These are phyloP conservation scores for Knoxia roxburghii DNA, from an alignment of 257 asterid genomes.

Conservation along the genomic window DNA sequence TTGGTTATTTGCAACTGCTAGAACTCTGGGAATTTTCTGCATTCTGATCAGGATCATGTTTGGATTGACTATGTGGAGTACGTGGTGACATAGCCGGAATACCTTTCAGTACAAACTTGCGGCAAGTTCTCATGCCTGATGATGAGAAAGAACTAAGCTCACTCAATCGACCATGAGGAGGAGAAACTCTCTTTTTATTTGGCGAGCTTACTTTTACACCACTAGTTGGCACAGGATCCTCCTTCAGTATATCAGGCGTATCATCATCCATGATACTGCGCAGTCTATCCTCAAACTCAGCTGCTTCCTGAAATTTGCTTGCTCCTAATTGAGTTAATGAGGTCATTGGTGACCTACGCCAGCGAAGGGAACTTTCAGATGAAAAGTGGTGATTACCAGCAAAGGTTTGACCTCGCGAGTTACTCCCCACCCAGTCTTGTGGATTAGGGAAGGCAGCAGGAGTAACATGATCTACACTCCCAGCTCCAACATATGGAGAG, in stretches of 20 bases:
- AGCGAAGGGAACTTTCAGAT: constrained; percentile 27
- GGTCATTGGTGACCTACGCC: constrained; percentile 47
- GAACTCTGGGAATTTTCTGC: constrained; percentile 25
- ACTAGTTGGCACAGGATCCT: constrained; percentile 28
- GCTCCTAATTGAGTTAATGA: constrained; percentile 35
- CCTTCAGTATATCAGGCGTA: constrained; percentile 60
- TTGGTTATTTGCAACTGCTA: constrained; percentile 27
- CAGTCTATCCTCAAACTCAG: constrained; percentile 30
- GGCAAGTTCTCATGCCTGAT: constrained; percentile 42
- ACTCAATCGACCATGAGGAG: constrained; percentile 40
- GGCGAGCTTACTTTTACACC: constrained; percentile 69
- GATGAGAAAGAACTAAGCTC: constrained; percentile 37
- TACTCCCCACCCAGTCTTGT: constrained; percentile 30
- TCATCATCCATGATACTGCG: constrained; percentile 36
- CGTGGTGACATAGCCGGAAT: constrained; percentile 57
- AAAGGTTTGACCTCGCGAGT: constrained; percentile 22
- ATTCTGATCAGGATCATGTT: constrained; percentile 19
- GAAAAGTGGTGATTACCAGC: constrained; percentile 30
- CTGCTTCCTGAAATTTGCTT: constrained; percentile 25
- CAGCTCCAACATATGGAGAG: constrained; percentile 27
- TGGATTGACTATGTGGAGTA: constrained; percentile 41
- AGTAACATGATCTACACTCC: constrained; percentile 13
- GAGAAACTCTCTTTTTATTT: constrained; percentile 69
- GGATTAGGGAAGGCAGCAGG: constrained; percentile 21
- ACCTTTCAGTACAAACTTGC: constrained; percentile 57